Evolutionary conservation across 345 rosid genomes (phyloP), one percentile per base, ranked within the genome.

Genomic region (Streptanthus diversifolius): DNA sequence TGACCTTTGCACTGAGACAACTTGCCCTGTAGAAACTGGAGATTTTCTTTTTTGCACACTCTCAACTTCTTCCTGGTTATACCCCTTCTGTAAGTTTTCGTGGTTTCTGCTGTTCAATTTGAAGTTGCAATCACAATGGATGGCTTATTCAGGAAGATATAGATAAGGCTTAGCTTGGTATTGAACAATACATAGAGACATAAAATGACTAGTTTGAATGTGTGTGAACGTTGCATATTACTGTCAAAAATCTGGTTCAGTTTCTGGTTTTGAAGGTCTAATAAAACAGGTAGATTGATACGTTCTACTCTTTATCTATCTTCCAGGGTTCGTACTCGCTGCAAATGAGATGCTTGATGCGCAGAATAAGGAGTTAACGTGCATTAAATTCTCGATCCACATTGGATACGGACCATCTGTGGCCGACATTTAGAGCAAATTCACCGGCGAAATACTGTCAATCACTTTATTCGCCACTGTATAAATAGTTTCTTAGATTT

Each of bases 31-130:
- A 5, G 7, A 91, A 30, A 79, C 56, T 18, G 95, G 98, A 35
- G 87, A 91, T 48, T 93, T 93, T 93, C 67, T 79, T 89, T 69
- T 87, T 91, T 17, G 44, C 91, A 61, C 97, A 93, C 66, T 83
- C 97, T 5, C 93, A 93, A 85, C 82, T 79, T 57, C 84, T 91
- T 62, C 96, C 97, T 1, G 90, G 89, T 60, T 85, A 21, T 64
- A 93, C 97, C 62, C 99, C 99, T 24, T 90, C 95, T 56, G 98
- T 93, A 87, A 86, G 97, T 61, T 55, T n/a, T 25, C 1, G 0
- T 39, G 5, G 10, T 8, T 44, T 22, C 40, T n/a, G 49, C 27
- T 19, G 0, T 10, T 53, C 6, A 3, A 1, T 1, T 47, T 1
- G 13, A 45, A 59, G 30, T 36, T 37, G 62, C 30, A 33, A 43